Evolutionary conservation across 163 green algal genomes (phyloP).

Genomic region (Chlorella variabilis): DNA sequence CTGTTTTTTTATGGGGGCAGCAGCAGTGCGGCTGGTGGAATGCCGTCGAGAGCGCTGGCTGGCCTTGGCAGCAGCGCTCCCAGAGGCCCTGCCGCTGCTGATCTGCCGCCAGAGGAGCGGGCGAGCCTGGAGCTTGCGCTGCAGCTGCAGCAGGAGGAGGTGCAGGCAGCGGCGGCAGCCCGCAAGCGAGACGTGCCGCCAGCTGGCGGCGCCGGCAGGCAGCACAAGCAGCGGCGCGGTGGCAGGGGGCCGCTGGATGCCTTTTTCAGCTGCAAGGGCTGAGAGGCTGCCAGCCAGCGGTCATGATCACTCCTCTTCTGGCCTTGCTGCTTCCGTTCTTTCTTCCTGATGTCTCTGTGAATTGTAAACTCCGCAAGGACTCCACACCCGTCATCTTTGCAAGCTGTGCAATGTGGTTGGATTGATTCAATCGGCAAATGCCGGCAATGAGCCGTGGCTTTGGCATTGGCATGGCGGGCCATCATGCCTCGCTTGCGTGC

Average conservation of each 20-base stretch:
- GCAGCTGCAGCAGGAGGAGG: conserved; percentile 25
- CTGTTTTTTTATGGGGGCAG: background rate
- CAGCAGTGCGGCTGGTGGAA: background rate
- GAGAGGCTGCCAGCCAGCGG: no score
- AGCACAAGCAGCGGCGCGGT: background rate
- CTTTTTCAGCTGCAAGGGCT: no score
- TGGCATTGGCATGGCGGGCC: no score
- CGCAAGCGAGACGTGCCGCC: background rate
- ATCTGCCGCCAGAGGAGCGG: background rate
- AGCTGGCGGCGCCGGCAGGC: background rate
- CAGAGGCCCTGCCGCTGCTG: background rate
- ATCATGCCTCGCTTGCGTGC: no score
- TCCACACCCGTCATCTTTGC: no score
- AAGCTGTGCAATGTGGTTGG: no score
- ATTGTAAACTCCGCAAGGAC: no score
- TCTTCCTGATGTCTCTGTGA: no score
- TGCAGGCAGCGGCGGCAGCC: background rate
- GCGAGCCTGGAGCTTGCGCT: conserved; percentile 21
- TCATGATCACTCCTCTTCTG: no score
- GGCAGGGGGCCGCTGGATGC: conserved; percentile 11
- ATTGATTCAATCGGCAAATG: no score
- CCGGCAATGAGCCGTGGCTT: no score
- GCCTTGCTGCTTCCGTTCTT: no score
- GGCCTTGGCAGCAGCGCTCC: background rate
- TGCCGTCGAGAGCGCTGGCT: background rate